Evolutionary conservation across 176 grass and related monocot species (phyloP).

Genomic region (Musa acuminata): DNA sequence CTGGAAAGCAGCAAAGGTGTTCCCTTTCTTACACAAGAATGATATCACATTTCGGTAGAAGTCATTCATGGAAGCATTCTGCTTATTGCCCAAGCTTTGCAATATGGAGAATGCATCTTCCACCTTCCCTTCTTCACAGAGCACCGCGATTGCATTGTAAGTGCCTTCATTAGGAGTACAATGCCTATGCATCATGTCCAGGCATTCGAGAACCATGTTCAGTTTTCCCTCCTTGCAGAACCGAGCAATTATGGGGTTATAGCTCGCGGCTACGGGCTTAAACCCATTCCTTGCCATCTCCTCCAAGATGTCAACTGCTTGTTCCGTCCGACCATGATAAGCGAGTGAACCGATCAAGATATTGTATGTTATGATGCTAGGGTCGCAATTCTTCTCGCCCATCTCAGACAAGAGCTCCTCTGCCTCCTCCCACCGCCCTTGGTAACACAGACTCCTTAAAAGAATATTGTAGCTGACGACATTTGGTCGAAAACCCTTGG

Average conservation of each 20-base stretch:
- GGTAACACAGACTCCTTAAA: conserved; percentile 19
- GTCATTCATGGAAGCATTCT: conserved; percentile 15
- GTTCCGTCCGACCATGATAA: conserved; percentile 14
- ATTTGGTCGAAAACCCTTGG: conserved; percentile 16
- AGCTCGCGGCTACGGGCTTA: conserved; percentile 23
- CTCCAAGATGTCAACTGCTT: conserved; percentile 27
- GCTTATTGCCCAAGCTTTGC: conserved; percentile 10
- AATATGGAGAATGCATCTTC: conserved; percentile 25
- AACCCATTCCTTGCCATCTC: conserved; percentile 22
- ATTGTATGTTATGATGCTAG: conserved; percentile 19
- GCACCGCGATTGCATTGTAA: conserved; percentile 27
- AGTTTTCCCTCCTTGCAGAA: conserved; percentile 21
- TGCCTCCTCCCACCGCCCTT: conserved; percentile 21
- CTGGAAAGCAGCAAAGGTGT: conserved; percentile 26
- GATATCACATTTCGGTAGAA: conserved; percentile 28
- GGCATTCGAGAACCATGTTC: conserved; percentile 21
- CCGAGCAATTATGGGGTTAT: conserved; percentile 22
- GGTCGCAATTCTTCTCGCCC: conserved; percentile 6
- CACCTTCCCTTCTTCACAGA: conserved; percentile 26
- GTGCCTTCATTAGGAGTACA: conserved; percentile 24
- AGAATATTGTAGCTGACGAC: conserved; percentile 29
- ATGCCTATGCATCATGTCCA: conserved; percentile 17
- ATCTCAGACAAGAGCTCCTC: conserved; percentile 23
- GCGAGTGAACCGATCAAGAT: conserved; percentile 24
- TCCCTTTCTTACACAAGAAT: conserved; percentile 30